A percentile compares a stretch with the other conserved stretches of the same genome.
These are phyloP conservation scores for Fusarium concolor DNA, from an alignment of 2,329 filamentous ascomycete species.

Conservation along the genomic window DNA sequence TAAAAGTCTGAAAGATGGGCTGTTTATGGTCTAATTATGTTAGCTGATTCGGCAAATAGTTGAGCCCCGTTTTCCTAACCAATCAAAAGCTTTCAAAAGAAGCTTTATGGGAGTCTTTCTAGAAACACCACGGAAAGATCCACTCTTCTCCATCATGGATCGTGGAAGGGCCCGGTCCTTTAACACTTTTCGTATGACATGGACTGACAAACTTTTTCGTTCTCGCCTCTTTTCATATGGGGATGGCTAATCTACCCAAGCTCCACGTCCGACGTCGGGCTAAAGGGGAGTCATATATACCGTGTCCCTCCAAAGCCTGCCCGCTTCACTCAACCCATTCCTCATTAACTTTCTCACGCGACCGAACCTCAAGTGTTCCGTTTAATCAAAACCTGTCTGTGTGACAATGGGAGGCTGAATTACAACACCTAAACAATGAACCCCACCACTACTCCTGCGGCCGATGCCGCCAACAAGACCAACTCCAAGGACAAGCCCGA, in stretches of 20 bases:
- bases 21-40: not conserved
- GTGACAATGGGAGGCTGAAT: conserved; percentile 40
- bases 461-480: conserved; percentile 24
- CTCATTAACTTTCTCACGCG: not conserved
- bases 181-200: conserved; percentile 23
- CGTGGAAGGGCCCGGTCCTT: conserved; percentile 17
- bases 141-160: conserved; percentile 34
- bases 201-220: conserved; percentile 38
- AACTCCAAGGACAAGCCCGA: conserved; percentile 23
- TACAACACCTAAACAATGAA: conserved; percentile 22
- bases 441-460: conserved; percentile 35
- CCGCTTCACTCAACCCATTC: not conserved
- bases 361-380: conserved; percentile 11
- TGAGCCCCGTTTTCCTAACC: conserved; percentile 4
- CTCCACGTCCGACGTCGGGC: conserved; percentile 33
- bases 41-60: conserved; percentile 13
- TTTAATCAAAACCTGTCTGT: conserved; percentile 15
- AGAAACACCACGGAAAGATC: conserved; percentile 26
- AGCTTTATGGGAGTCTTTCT: conserved; percentile 21
- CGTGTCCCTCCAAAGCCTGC: conserved; percentile 30
- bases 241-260: not conserved
- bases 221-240: conserved; percentile 18
- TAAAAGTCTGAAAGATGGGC: not conserved
- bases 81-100: conserved; percentile 5
- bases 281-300: conserved; percentile 21